Conservation (phyloP, 2,329 filamentous ascomycete species). For the Chaetomiaceae sp. region DNA sequence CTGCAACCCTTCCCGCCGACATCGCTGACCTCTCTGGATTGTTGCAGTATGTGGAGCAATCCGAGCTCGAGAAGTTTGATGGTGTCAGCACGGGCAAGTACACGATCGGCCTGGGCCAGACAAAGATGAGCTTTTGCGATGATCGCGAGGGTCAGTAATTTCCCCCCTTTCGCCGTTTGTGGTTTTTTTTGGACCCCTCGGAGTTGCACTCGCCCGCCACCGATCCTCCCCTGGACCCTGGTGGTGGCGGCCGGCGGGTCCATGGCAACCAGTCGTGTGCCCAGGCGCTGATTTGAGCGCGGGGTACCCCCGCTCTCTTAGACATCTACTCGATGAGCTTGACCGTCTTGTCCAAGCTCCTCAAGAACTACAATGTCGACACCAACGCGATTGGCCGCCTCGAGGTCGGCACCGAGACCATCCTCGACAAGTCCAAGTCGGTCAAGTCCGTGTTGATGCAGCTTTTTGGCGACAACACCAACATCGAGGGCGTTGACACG, state of each 20-base stretch:
- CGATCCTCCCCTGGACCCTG: slow-evolving; percentile 5
- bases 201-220: slow-evolving; percentile 4
- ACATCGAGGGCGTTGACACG: slow-evolving; percentile 77
- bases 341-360: slow-evolving; percentile 70
- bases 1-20: slow-evolving; percentile 15
- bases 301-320: slow-evolving; percentile 34
- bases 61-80: slow-evolving; percentile 61
- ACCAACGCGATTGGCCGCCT: slow-evolving; percentile 71
- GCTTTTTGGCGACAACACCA: slow-evolving; percentile 78
- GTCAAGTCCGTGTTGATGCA: slow-evolving; percentile 88
- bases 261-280: slow-evolving; percentile 16
- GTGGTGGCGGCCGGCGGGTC: slow-evolving; percentile 10
- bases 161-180: not conserved
- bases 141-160: slow-evolving; percentile 69
- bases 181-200: not conserved
- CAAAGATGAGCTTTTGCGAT: slow-evolving; percentile 89
- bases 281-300: slow-evolving; percentile 22
- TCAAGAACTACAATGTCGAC: slow-evolving; percentile 81
- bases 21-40: slow-evolving; percentile 24
- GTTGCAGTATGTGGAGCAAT: slow-evolving; percentile 73
- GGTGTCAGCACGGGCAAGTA: slow-evolving; percentile 79
- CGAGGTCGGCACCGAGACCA: slow-evolving; percentile 81
- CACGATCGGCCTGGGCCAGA: slow-evolving; percentile 87
- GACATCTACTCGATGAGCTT: slow-evolving; percentile 86
- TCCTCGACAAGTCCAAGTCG: slow-evolving; percentile 86